Conservation (phyloP, 768 basidiomycete genomes). For the Heimioporus sp. region DNA sequence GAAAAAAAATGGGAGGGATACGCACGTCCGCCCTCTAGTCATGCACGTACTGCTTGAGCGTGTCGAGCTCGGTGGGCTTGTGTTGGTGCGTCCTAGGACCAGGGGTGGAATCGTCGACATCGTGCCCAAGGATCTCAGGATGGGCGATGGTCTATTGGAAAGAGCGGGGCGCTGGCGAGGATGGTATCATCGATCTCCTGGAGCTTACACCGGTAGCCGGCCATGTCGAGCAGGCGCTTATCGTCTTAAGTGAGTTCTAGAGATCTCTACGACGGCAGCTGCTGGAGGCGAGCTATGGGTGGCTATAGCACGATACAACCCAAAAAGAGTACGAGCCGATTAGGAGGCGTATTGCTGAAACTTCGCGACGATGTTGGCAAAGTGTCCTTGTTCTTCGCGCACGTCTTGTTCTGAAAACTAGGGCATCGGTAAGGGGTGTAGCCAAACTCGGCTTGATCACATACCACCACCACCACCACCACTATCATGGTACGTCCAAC, state of each 20-base stretch:
- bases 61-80: conserved; percentile 65
- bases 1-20: background rate
- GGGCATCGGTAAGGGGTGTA: too few relatives aligned
- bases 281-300: conserved; percentile 62
- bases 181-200: conserved; percentile 81
- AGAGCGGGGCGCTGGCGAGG: conserved; percentile 76
- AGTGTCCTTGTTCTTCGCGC: too few relatives aligned
- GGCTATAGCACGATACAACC: too few relatives aligned
- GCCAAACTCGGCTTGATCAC: too few relatives aligned
- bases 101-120: conserved; percentile 11
- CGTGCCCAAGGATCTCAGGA: conserved; percentile 78
- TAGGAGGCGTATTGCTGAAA: too few relatives aligned
- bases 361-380: too few relatives aligned
- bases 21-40: conserved; percentile 92
- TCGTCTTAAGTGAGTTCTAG: conserved; percentile 65
- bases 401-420: too few relatives aligned
- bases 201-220: conserved; percentile 81
- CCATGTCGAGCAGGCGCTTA: conserved; percentile 58
- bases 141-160: conserved; percentile 70
- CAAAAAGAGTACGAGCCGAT: too few relatives aligned
- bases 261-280: conserved; percentile 75
- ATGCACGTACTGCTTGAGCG: conserved; percentile 88
- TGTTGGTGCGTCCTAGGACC: conserved; percentile 17
- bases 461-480: too few relatives aligned
- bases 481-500: too few relatives aligned